Base-by-base conservation (phyloP, 78 protist species). In the Dictyostelium firmibasis region DNA sequence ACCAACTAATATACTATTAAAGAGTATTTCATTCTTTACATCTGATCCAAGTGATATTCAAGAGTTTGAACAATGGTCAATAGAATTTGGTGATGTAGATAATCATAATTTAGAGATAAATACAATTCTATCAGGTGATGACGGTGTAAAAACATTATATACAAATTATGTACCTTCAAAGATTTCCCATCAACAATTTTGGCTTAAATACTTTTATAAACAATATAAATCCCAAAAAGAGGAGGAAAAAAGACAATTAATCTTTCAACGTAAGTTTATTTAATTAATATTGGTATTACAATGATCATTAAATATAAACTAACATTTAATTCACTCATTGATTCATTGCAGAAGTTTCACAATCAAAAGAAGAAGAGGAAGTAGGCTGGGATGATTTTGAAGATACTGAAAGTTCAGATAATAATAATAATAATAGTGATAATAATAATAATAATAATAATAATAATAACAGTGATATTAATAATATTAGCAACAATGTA, bases 131-230 rank as follows among this genome's bases (percentile, higher is more conserved):
- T 78, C 94, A 41, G 87, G 94, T 36, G 87, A 89, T 70, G 94
- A 89, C 6, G 75, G 50, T 27, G 83, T 89, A 0, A 89, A 81
- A 47, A 3, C 87, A 1, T 47, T 89, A 29, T 89, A 89, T 27
- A 3, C 29, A 2, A 43, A 70, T 47, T 89, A 89, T 89, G 94
- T 89, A 81, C 94, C 94, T 29, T 23, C 74, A 20, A 84, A 89
- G 74, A 89, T 81, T 10, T 62, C 70, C 9, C 94, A 89, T 70
- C 83, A 89, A 47, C 88, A 78, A 69, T 89, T 89, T 50, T 89
- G 94, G 94, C 57, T 81, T 1, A 89, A 89, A 89, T 89, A 89
- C 70, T 89, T 89, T 69, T 89, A 89, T 35, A 89, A 89, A 50
- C 94, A 89, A 89, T 89, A 89, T 47, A 89, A 81, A 81, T 11